Percentiles rank a stretch among this genome's conserved stretches.
phyloP scores from a whole-genome alignment of 257 asterid species.

The Linderniella brevidens region DNA sequence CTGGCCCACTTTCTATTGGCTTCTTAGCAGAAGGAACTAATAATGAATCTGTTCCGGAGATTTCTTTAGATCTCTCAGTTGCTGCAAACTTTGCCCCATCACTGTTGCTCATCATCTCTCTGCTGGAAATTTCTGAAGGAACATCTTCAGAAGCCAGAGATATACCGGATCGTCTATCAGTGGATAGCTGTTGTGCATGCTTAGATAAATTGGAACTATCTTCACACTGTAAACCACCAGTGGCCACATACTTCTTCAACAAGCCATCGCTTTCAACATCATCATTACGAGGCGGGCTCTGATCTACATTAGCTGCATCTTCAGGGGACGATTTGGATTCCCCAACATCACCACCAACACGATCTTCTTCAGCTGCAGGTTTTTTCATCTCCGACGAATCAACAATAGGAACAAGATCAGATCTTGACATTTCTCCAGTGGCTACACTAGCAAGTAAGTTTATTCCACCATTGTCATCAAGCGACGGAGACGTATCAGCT shows the following conservation, averaged over 20 bases:
- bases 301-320: conserved; percentile 13
- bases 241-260: no score
- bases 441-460: conserved; percentile 97
- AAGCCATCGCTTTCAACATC: no score
- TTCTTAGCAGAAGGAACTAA: conserved; percentile 14
- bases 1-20: conserved; percentile 14
- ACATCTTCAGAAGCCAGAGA: no score
- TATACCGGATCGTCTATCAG: conserved; percentile 17
- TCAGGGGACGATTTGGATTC: conserved; percentile 26
- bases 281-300: conserved; percentile 13
- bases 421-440: conserved; percentile 61
- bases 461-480: conserved; percentile 80
- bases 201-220: conserved; percentile 15
- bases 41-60: conserved; percentile 11
- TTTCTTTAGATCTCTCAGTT: conserved; percentile 20
- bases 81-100: conserved; percentile 13
- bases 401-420: conserved; percentile 34
- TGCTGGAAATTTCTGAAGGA: no score
- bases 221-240: conserved; percentile 15
- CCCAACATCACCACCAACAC: conserved; percentile 27
- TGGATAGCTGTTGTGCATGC: conserved; percentile 11
- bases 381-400: conserved; percentile 31
- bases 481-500: conserved; percentile 44
- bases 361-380: conserved; percentile 27
- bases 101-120: conserved; percentile 14